Base-by-base conservation (phyloP, 1,284 basidiomycete species). In the Schizophyllum commune region DNA sequence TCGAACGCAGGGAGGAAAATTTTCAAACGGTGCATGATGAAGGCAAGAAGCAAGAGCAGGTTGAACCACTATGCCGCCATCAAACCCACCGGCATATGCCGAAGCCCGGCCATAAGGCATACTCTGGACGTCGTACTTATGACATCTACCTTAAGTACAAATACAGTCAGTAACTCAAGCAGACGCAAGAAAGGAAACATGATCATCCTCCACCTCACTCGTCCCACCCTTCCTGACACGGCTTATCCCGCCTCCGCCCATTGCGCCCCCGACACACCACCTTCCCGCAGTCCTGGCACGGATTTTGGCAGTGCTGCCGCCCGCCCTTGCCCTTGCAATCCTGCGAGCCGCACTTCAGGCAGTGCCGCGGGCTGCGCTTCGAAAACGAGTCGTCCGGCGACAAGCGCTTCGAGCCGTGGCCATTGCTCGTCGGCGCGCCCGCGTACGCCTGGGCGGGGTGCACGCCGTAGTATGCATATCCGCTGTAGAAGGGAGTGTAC, bases 251-350 rank as follows among this genome's bases (percentile, higher is more conserved):
- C 54, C 86, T 73, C 69, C 88, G 79, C 68, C 84, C 86, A 68
- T 89, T 90, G 71, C 88, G 77, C 47, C 88, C 88, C 67, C 79
- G 83, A 69, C 88, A 90, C 27, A 86, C 85, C 65, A 84, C 67
- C 74, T 85, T 85, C 20, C 86, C 86, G 69, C 88, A 90, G 71
- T 90, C 88, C 74, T 89, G 85, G 67, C 88, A 90, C 54, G 81
- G 75, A 69, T 84, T 88, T 65, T 74, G 75, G 69, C 88, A 90
- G 69, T 88, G 89, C 55, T 75, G 75, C 32, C 86, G 76, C 7
- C 88, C 88, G 9, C 88, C 88, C 66, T 89, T 90, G 56, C 88
- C 88, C 70, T 90, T 90, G 72, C 88, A 90, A 27, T 87, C 83
- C 70, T 86, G 83, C 55, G 81, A 84, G 11, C 88, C 88, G 63